Evolutionary conservation across 768 basidiomycete genomes (phyloP).

Genomic region (Amanita pallidorosea): DNA sequence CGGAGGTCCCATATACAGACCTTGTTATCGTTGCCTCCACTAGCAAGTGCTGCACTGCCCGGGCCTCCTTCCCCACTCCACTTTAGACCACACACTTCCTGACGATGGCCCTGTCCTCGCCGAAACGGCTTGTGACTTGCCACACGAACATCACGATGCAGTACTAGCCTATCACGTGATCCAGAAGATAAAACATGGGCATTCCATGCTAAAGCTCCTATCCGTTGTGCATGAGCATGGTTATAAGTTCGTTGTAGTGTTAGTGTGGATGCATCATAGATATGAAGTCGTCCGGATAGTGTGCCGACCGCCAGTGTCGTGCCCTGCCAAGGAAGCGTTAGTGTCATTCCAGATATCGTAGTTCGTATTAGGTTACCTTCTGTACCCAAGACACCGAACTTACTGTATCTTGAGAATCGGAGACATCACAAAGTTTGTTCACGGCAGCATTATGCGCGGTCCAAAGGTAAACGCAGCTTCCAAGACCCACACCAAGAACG

Average conservation of each 20-base stretch:
- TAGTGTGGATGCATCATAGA: conserved; percentile 83
- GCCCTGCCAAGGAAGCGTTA: conserved; percentile 31
- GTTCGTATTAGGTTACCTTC: conserved; percentile 21
- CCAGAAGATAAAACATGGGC: conserved; percentile 79
- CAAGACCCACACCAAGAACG: conserved; percentile 88
- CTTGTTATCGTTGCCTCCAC: conserved; percentile 98
- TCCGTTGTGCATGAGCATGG: conserved; percentile 77
- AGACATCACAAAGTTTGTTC: conserved; percentile 81
- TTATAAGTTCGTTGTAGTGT: conserved; percentile 72
- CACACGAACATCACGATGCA: conserved; percentile 88
- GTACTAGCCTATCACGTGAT: conserved; percentile 82
- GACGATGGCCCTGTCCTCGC: conserved; percentile 64
- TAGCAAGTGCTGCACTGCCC: conserved; percentile 56
- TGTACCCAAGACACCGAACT: conserved; percentile 94
- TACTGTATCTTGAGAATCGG: conserved; percentile 56
- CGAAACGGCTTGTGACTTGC: conserved; percentile 53
- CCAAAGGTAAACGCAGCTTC: conserved; percentile 93
- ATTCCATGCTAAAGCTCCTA: conserved; percentile 95
- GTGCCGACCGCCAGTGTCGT: conserved; percentile 91
- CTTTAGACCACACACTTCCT: conserved; percentile 93
- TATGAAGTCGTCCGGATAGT: conserved; percentile 77
- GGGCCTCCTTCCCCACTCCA: conserved; percentile 60
- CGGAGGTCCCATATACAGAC: conserved; percentile 94
- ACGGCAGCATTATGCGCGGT: conserved; percentile 90
- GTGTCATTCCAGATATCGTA: not conserved